A percentile compares a stretch with the other conserved stretches of the same genome.
phyloP scores from a whole-genome alignment of 495 filamentous ascomycete species.

The Podospora conica region DNA sequence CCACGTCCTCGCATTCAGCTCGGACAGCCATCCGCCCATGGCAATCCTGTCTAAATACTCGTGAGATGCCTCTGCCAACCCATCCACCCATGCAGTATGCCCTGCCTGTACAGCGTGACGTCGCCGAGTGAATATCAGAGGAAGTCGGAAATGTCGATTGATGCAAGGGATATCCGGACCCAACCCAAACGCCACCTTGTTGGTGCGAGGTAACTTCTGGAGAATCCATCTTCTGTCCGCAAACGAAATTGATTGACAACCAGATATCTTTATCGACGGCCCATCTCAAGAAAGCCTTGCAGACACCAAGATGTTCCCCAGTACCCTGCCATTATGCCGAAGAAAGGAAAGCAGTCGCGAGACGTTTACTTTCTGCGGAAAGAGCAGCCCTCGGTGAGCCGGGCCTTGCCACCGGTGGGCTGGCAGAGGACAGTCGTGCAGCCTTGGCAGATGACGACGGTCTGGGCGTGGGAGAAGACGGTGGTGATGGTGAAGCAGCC shows the following conservation, averaged over 20 bases:
- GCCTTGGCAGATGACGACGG: slow-evolving; percentile 97
- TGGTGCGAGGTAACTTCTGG: slow-evolving; percentile 45
- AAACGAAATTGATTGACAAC: slow-evolving; percentile 41
- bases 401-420: slow-evolving; percentile 92
- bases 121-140: slow-evolving; percentile 31
- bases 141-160: slow-evolving; percentile 42
- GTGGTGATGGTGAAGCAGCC: slow-evolving; percentile 99
- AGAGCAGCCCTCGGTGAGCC: slow-evolving; percentile 97
- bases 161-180: slow-evolving; percentile 82
- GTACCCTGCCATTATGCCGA: slow-evolving; percentile 43
- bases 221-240: slow-evolving; percentile 74
- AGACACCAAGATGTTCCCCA: slow-evolving; percentile 43
- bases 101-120: slow-evolving; percentile 33
- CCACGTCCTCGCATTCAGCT: slow-evolving; percentile 49
- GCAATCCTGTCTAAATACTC: slow-evolving; percentile 32
- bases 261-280: slow-evolving; percentile 45
- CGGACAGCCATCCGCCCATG: slow-evolving; percentile 26
- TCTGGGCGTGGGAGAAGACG: slow-evolving; percentile 99
- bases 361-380: slow-evolving; percentile 95
- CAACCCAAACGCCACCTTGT: slow-evolving; percentile 50
- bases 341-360: slow-evolving; percentile 40
- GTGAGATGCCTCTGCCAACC: slow-evolving; percentile 47
- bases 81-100: slow-evolving; percentile 48
- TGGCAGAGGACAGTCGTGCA: slow-evolving; percentile 98
- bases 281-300: slow-evolving; percentile 44